phyloP scores from a whole-genome alignment of 2,329 filamentous ascomycete genomes.

The Diplodia scrobiculata region DNA sequence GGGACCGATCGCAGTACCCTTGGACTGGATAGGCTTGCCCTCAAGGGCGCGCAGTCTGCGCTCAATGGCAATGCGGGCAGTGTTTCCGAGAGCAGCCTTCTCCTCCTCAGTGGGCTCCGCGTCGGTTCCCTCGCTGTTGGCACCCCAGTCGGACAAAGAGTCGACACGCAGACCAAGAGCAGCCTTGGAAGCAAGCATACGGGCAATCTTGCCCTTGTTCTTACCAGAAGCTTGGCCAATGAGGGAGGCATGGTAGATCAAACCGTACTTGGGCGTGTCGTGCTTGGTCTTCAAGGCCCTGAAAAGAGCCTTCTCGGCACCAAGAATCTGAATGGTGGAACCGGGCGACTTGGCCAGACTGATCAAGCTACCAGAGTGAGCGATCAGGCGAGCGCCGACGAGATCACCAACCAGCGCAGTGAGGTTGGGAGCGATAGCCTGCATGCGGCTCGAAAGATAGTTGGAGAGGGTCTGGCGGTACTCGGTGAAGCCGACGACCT shows the following conservation, averaged over 20 bases:
- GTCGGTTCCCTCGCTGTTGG: slow-evolving; percentile 41
- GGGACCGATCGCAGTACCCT: slow-evolving; percentile 73
- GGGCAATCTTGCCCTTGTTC: slow-evolving; percentile 99
- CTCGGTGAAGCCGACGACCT: slow-evolving; percentile 89
- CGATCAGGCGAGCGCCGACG: slow-evolving; percentile 90
- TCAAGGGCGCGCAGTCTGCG: slow-evolving; percentile 76
- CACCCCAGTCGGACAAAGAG: slow-evolving; percentile 76
- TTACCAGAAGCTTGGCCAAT: slow-evolving; percentile 95
- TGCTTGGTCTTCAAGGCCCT: slow-evolving; percentile 98
- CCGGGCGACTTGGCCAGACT: slow-evolving; percentile 93
- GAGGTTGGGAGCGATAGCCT: slow-evolving; percentile 92
- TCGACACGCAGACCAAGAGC: slow-evolving; percentile 92
- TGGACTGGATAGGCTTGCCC: slow-evolving; percentile 81
- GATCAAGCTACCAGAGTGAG: slow-evolving; percentile 90
- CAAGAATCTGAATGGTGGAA: slow-evolving; percentile 95
- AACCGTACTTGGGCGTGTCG: slow-evolving; percentile 95
- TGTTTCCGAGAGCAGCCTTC: slow-evolving; percentile 76
- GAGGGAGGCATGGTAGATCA: slow-evolving; percentile 70
- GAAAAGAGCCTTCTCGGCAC: slow-evolving; percentile 98
- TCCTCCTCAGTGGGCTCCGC: slow-evolving; percentile 78
- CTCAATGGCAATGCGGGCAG: slow-evolving; percentile 72
- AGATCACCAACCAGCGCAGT: slow-evolving; percentile 90
- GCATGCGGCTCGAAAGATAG: slow-evolving; percentile 92
- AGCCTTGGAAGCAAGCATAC: slow-evolving; percentile 91
- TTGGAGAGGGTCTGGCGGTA: slow-evolving; percentile 84